A percentile compares a stretch with the other conserved stretches of the same genome.
These are phyloP conservation scores for Exophiala phaeomuriformis DNA, from an alignment of 2,329 filamentous ascomycete species.

Conservation along the genomic window DNA sequence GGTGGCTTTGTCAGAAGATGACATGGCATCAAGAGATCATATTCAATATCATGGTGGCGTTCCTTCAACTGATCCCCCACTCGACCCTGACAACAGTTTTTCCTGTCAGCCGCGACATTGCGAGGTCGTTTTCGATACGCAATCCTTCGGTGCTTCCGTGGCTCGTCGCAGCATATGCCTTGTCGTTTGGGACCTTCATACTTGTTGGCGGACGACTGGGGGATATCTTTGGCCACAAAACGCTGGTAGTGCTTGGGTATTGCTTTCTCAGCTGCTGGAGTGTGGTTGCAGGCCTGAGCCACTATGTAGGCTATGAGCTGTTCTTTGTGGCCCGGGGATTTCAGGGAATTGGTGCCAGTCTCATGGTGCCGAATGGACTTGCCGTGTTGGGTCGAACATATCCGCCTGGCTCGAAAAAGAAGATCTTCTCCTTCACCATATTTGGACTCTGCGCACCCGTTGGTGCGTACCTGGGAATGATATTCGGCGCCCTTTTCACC, in stretches of 20 bases:
- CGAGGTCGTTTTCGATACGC: constrained; percentile 35
- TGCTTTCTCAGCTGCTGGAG: constrained; percentile 38
- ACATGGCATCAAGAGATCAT: constrained; percentile 24
- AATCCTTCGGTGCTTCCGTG: constrained; percentile 30
- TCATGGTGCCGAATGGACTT: constrained; percentile 54
- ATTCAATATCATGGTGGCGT: constrained; percentile 41
- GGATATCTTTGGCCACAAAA: constrained; percentile 41
- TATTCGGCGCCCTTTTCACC: constrained; percentile 21
- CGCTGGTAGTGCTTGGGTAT: constrained; percentile 37
- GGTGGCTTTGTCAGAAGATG: constrained; percentile 21
- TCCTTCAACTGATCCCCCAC: constrained; percentile 39
- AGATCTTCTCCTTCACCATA: constrained; percentile 49
- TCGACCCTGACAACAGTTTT: constrained; percentile 34
- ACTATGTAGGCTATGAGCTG: constrained; percentile 32
- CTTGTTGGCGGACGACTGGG: constrained; percentile 40
- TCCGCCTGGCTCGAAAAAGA: constrained; percentile 43
- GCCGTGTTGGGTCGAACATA: constrained; percentile 53
- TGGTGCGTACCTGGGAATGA: constrained; percentile 35
- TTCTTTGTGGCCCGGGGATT: constrained; percentile 36
- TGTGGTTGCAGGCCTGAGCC: constrained; percentile 34
- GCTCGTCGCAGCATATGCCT: constrained; percentile 39
- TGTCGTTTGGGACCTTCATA: constrained; percentile 42
- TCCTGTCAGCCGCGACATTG: constrained; percentile 42
- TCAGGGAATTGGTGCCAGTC: constrained; percentile 48
- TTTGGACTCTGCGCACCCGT: constrained; percentile 41